A percentile compares a stretch with the other conserved stretches of the same genome.
Conservation (phyloP, 2,329 filamentous ascomycete species). For the Pseudocercospora cruenta region DNA sequence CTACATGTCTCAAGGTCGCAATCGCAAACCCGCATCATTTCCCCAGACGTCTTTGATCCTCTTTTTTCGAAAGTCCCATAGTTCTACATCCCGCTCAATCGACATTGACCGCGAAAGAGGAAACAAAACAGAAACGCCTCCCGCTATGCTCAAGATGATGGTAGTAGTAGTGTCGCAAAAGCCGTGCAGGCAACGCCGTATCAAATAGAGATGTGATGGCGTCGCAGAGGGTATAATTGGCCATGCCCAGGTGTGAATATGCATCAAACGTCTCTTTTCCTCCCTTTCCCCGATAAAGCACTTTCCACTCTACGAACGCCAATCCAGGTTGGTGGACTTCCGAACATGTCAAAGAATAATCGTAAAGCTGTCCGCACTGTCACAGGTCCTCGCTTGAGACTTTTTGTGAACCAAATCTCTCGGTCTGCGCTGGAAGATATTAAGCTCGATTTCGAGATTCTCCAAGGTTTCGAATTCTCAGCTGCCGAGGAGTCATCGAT, state of each 20-base stretch:
- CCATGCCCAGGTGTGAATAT: slow-evolving; percentile 2
- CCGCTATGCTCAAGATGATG: slow-evolving; percentile 7
- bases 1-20: slow-evolving; percentile 5
- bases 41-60: neutral
- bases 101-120: slow-evolving; percentile 2
- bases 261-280: neutral
- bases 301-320: slow-evolving; percentile 4
- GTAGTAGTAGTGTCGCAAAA: neutral
- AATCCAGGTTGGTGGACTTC: neutral
- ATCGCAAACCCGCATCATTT: neutral
- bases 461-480: neutral
- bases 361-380: neutral
- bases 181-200: neutral
- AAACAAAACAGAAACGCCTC: slow-evolving; percentile 1
- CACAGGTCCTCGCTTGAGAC: neutral
- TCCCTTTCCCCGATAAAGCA: neutral
- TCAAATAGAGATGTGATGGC: neutral
- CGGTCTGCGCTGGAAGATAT: neutral
- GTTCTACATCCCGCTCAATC: slow-evolving; percentile 8
- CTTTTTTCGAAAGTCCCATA: neutral
- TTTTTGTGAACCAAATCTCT: neutral
- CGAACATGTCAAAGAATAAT: slow-evolving; percentile 8
- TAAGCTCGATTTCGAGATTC: neutral
- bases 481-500: neutral
- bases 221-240: slow-evolving; percentile 1